phyloP scores from a whole-genome alignment of 345 rosid genomes.

The Brassica napus region Da-Ae NC_063452.1:3880501-3881000 shows the following conservation, averaged over 20 bases:
- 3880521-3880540: not conserved
- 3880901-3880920: constrained; percentile 35
- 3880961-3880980: constrained; percentile 28
- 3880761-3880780: constrained; percentile 16
- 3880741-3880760: constrained; percentile 19
- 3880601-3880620: not conserved
- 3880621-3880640: not conserved
- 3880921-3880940: constrained; percentile 33
- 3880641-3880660: constrained; percentile 12
- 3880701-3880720: constrained; percentile 40
- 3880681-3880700: constrained; percentile 20
- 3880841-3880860: constrained; percentile 13
- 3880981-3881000: constrained; percentile 77
- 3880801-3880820: constrained; percentile 64
- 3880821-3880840: constrained; percentile 41
- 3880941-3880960: constrained; percentile 49
- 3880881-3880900: constrained; percentile 50
- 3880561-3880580: not conserved
- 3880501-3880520: not conserved
- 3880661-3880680: not conserved
- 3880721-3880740: constrained; percentile 35
- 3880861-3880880: constrained; percentile 46
- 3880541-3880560: not conserved
- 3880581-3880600: not conserved
- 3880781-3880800: constrained; percentile 50